Conservation (phyloP, 768 basidiomycete genomes). For the Boletales sp. region DNA sequence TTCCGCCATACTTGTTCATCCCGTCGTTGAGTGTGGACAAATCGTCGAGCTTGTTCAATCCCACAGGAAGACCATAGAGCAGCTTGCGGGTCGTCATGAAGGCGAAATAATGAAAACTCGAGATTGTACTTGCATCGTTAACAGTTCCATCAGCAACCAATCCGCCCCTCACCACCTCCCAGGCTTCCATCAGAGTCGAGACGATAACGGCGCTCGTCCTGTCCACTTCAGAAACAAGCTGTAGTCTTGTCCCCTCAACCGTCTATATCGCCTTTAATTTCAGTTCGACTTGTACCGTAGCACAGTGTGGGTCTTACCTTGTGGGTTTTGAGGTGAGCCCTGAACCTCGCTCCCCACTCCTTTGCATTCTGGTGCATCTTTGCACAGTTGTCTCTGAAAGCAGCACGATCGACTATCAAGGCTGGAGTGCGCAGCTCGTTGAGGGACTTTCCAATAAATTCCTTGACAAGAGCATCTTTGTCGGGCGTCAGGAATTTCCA, state of each 20-base stretch:
- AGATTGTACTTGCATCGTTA: conserved; percentile 59
- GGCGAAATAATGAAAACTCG: not conserved
- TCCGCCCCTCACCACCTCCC: conserved; percentile 65
- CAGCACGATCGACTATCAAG: conserved; percentile 67
- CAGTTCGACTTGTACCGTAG: not conserved
- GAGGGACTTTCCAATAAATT: conserved; percentile 58
- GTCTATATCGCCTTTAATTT: conserved; percentile 43
- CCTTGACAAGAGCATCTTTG: conserved; percentile 47
- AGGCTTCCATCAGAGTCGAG: conserved; percentile 82
- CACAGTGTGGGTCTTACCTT: conserved; percentile 44
- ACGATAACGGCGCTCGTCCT: conserved; percentile 64
- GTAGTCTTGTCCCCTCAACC: conserved; percentile 67
- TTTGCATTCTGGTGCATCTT: conserved; percentile 65
- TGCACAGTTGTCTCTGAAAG: conserved; percentile 72
- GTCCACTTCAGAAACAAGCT: conserved; percentile 53
- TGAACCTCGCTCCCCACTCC: conserved; percentile 66
- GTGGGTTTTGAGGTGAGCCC: conserved; percentile 84
- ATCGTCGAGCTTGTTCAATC: conserved; percentile 67
- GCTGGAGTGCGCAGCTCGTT: conserved; percentile 69
- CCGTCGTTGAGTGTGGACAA: conserved; percentile 57
- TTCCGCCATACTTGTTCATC: conserved; percentile 51
- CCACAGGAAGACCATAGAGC: conserved; percentile 75
- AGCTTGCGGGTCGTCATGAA: conserved; percentile 45
- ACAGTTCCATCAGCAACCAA: conserved; percentile 69
- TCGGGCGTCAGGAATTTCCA: conserved; percentile 38